Evolutionary conservation across 176 grass and related monocot genomes (phyloP), one percentile per base, ranked within the genome.

Genomic region (Alopecurus myosuroides): DNA sequence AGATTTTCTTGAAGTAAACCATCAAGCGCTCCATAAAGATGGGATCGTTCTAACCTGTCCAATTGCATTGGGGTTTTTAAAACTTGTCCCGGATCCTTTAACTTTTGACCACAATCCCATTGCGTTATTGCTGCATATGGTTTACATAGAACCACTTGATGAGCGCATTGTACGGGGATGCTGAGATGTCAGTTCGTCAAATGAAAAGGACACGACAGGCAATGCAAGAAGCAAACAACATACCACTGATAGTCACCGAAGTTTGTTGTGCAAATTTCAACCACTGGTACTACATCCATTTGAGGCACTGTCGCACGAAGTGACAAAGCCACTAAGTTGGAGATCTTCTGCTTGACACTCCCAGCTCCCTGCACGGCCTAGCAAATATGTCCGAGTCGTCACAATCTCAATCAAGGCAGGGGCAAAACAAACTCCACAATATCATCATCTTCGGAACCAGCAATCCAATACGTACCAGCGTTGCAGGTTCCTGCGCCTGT

Each of bases 171-270:
- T 83, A 81, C n/a, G n/a, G 20, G 20, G 72, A 31, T 12, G 14
- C 39, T 69, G 15, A 74, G 11, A 77, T 77, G 49, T 42, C 3
- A 62, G 17, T 35, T 46, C 4, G 6, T 63, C 67, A 35, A 18
- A 25, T 40, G 14, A 52, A 50, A 79, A 42, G 18, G 8, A 31
- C 17, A 30, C 40, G 73, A 15, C n/a, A 73, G 35, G 36, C 12
- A 70, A 37, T 9, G 35, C 76, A 80, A 29, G 26, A 4, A 64
- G 5, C 15, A 10, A 85, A 61, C 63, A 49, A 63, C 78, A 7
- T 92, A 99, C 97, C 97, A 99, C 81, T 99, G 97, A 77, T 99
- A 99, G 78, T 99, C 97, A 17, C 91, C 97, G 73, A 96, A 99
- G 66, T 89, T 96, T 50, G 39, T 86, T 41, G 90, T 86, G 28